phyloP scores from a whole-genome alignment of 1,284 basidiomycete genomes.

The Flammula alnicola region DNA sequence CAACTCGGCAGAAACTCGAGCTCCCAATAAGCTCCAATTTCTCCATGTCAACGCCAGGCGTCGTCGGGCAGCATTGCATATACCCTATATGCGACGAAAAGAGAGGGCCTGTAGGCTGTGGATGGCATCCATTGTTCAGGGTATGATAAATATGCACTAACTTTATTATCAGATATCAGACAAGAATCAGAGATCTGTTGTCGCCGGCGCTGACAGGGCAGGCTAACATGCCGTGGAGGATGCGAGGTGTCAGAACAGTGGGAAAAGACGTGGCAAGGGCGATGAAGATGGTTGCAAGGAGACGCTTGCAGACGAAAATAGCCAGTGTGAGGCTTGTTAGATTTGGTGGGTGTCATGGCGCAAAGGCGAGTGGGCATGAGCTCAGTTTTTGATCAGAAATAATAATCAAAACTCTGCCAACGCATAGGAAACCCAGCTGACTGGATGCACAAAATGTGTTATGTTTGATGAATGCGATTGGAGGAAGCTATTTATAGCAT shows the following conservation, averaged over 20 bases:
- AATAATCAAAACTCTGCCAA: no score
- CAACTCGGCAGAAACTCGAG: not conserved
- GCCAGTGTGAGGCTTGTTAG: not conserved
- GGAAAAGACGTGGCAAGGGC: constrained; percentile 4
- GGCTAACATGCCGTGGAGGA: no score
- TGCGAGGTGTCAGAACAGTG: no score
- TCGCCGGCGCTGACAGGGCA: constrained; percentile 6
- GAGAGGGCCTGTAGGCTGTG: not conserved
- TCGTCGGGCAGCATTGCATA: no score
- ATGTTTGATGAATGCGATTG: not conserved
- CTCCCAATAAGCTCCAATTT: no score
- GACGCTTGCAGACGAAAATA: constrained; percentile 6
- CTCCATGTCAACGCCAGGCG: no score
- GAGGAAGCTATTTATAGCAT: constrained; percentile 9
- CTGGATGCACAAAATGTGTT: not conserved
- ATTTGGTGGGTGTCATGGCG: not conserved
- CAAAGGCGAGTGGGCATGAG: not conserved
- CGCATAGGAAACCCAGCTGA: no score
- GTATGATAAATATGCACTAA: no score
- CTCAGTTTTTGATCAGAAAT: not conserved
- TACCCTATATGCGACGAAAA: not conserved
- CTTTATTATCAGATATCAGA: not conserved
- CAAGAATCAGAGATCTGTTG: constrained; percentile 11
- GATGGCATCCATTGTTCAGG: no score
- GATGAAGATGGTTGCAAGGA: constrained; percentile 14